Evolutionary conservation across 1,284 basidiomycete species (phyloP).

Genomic region (Singerocomus inundabilis): DNA sequence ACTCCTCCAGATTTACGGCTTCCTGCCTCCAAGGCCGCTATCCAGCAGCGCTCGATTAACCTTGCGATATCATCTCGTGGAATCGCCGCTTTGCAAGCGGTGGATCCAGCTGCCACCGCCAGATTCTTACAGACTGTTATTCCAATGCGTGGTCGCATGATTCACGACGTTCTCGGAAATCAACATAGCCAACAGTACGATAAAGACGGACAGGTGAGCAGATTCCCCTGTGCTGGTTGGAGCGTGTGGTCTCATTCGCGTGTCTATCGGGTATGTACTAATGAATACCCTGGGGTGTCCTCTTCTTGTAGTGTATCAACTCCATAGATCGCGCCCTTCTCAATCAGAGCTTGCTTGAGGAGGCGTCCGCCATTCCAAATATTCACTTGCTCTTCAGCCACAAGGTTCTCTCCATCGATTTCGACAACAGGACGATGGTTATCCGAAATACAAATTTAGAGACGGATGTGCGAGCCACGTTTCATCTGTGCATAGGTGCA

Average conservation of each 20-base stretch:
- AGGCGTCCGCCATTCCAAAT: slow-evolving; percentile 60
- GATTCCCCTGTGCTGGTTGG: slow-evolving; percentile 24
- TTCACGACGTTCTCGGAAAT: slow-evolving; percentile 75
- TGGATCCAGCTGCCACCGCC: slow-evolving; percentile 74
- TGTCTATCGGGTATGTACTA: slow-evolving; percentile 22
- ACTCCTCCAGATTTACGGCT: slow-evolving; percentile 63
- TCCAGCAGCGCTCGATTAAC: slow-evolving; percentile 89
- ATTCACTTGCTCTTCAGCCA: slow-evolving; percentile 78
- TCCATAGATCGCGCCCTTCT: slow-evolving; percentile 88
- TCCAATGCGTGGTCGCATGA: slow-evolving; percentile 96
- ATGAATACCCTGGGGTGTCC: slow-evolving; percentile 21
- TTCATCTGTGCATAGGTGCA: slow-evolving; percentile 86
- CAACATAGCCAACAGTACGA: slow-evolving; percentile 86
- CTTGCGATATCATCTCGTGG: slow-evolving; percentile 94
- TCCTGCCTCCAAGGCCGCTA: slow-evolving; percentile 59
- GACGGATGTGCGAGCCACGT: slow-evolving; percentile 49
- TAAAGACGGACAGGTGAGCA: slow-evolving; percentile 76
- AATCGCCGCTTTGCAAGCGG: slow-evolving; percentile 79
- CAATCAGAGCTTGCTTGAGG: slow-evolving; percentile 81
- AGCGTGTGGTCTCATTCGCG: slow-evolving; percentile 20
- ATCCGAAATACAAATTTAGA: slow-evolving; percentile 46
- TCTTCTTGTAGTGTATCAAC: slow-evolving; percentile 74
- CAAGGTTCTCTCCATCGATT: slow-evolving; percentile 72
- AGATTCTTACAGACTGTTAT: slow-evolving; percentile 80
- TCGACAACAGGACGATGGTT: slow-evolving; percentile 62